Evolutionary conservation across 1,139 yeast genomes (phyloP).

Genomic region (Taphrina populina): DNA sequence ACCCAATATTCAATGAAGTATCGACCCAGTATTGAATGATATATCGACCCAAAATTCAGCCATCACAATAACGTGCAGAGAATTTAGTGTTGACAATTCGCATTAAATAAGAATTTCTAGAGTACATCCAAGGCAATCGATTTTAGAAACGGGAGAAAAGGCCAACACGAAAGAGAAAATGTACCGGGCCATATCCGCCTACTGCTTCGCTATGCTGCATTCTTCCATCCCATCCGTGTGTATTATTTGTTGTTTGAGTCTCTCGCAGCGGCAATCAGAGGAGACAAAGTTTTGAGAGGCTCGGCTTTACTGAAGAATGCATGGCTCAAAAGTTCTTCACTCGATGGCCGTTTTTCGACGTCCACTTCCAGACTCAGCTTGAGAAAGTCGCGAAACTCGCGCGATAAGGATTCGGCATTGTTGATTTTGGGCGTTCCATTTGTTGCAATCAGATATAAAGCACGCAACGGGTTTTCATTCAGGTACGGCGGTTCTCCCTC

Average conservation of each 20-base stretch:
- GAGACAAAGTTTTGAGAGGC: slow-evolving; percentile 71
- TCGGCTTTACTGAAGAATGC: slow-evolving; percentile 73
- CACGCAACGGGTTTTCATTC: slow-evolving; percentile 88
- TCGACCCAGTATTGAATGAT: too few species aligned
- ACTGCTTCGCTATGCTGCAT: too few species aligned
- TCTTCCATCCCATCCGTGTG: too few species aligned
- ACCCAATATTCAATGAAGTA: too few species aligned
- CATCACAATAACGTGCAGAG: too few species aligned
- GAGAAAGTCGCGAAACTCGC: slow-evolving; percentile 65
- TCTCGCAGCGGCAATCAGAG: slow-evolving; percentile 44
- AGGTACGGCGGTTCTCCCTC: slow-evolving; percentile 98
- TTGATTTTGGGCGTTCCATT: slow-evolving; percentile 92
- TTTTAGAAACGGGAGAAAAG: too few species aligned
- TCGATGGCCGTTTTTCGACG: slow-evolving; percentile 78
- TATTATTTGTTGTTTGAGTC: slow-evolving; percentile 18
- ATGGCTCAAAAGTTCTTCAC: slow-evolving; percentile 69
- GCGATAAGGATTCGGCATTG: slow-evolving; percentile 78
- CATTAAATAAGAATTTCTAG: too few species aligned
- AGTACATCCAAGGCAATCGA: too few species aligned
- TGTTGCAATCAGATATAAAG: slow-evolving; percentile 87
- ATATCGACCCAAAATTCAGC: too few species aligned
- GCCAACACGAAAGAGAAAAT: too few species aligned
- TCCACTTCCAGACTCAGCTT: slow-evolving; percentile 81
- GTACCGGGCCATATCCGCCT: too few species aligned
- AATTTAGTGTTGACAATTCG: too few species aligned